Base-by-base conservation (phyloP, 106 monocot species). In the Allium cepa region DNA sequence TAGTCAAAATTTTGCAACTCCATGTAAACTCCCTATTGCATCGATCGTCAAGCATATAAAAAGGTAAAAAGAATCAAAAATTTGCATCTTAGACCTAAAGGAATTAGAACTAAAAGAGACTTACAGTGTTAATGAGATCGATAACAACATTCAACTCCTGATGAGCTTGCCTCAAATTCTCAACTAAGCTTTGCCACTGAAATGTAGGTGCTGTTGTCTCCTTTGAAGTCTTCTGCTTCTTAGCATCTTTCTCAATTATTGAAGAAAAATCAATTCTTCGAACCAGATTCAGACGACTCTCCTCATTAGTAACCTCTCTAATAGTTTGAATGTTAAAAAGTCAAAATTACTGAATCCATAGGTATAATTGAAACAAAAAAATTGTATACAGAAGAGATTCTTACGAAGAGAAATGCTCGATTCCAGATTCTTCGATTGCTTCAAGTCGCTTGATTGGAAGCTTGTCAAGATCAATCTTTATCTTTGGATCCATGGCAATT, bases 371-470 rank as follows among this genome's bases (percentile, higher is more conserved):
- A 0, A 47, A 69, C 8, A 8, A 56, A 60, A 16, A 8, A 36
- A n/a, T 6, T 15, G 18, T 55, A 49, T 7, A 46, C 51, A 53
- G 52, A 26, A 26, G 12, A 8, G 57, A 49, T 46, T 48, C 83
- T 7, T 71, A 97, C 97, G 78, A 75, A 12, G 92, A 82, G 63
- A 92, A 99, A 46, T 82, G 97, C 66, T 99, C 97, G 67, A 68
- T 67, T 16, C 97, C 97, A 49, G 80, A 12, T 60, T 99, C 92
- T 4, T 99, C 92, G 1, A 92, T 92, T 76, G 97, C 79, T 53
- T 89, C 82, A 11, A 99, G 68, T 12, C 97, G 92, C 77, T 92
- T 99, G 74, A 99, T 84, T 8, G 97, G 97, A 60, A 99, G 92
- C 75, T 84, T 89, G 87, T 99, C 97, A 60, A 99, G 74, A 72